Percentiles rank a stretch among this genome's conserved stretches.
These are phyloP conservation scores for Fusarium ambrosium DNA, from an alignment of 2,329 filamentous ascomycete genomes.

Conservation along the genomic window DNA sequence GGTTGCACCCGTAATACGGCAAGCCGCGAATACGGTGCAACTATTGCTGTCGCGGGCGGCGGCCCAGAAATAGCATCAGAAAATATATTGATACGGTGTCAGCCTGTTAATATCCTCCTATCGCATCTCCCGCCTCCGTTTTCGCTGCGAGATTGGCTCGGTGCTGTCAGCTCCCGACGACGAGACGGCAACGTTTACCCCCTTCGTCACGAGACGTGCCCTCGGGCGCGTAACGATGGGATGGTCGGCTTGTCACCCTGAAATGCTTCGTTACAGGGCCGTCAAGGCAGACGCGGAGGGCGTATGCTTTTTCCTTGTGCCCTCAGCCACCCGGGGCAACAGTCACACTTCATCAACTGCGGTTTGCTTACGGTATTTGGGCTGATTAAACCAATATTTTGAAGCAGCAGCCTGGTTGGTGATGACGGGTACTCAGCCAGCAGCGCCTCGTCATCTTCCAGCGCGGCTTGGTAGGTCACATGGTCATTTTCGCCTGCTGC, in stretches of 20 bases:
- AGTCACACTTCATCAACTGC: constrained; percentile 10
- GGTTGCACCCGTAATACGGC: constrained; percentile 7
- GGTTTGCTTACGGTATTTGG: constrained; percentile 6
- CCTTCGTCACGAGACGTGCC: constrained; percentile 22
- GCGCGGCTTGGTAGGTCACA: constrained; percentile 16
- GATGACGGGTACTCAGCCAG: constrained; percentile 28
- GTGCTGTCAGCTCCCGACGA: constrained; percentile 17
- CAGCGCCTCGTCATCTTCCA: constrained; percentile 35
- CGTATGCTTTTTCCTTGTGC: background rate
- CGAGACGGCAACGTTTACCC: constrained; percentile 1
- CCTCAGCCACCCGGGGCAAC: constrained; percentile 10
- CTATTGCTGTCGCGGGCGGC: background rate
- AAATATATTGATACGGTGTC: constrained; percentile 19
- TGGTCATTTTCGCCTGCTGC: constrained; percentile 10
- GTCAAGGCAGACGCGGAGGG: constrained; percentile 2
- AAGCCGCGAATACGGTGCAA: constrained; percentile 9
- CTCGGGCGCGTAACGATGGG: constrained; percentile 15
- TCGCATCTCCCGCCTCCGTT: constrained; percentile 9
- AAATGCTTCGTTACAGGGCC: constrained; percentile 18
- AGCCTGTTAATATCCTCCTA: constrained; percentile 14
- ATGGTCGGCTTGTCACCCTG: background rate
- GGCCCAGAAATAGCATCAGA: constrained; percentile 36
- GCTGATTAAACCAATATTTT: constrained; percentile 14
- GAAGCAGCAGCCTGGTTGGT: constrained; percentile 1
- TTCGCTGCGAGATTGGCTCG: constrained; percentile 30